Base-by-base conservation (phyloP, 192 early-diverging fungal species). In the Coemansia sp. region DNA sequence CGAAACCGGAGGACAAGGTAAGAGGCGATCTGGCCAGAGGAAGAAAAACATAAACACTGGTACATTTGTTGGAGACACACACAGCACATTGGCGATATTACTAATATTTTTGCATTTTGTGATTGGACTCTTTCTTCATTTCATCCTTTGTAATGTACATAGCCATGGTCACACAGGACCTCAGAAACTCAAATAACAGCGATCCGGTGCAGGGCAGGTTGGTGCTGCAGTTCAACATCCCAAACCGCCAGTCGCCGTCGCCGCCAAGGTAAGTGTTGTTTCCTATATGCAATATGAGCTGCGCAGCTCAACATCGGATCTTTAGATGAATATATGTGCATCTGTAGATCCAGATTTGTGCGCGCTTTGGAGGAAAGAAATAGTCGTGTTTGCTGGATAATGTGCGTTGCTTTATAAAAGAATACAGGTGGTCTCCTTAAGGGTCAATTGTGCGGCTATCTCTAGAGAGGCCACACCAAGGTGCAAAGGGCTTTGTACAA, bases 151-250 rank as follows among this genome's bases (percentile, higher is more conserved):
- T 8, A n/a, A 48, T 10, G 11, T 60, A 5, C 63, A 52, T 73
- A 75, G 79, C 70, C 20, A 83, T 72, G 67, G 68, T 75, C n/a
- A 95, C 92, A 5, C 83, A 89, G 66, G 94, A 96, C 69, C 85
- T 98, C 66, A 93, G 93, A 70, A 91, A 92, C 70, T 90, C 90
- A n/a, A 91, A 87, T 67, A 82, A 77, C 56, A 88, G 86, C 67
- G 94, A 96, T 50, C 82, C 86, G 14, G 91, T 98, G 36, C 90
- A 89, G 49, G 96, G 96, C 51, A 92, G 94, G 48, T 84, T 98
- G 29, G 70, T 71, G 11, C 58, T 84, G 45, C 74, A 82, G 75
- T 71, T 82, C 34, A 70, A 60, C 28, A 62, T 75, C 12, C 49
- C 49, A 11, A 34, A 7, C 63, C 49, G 36, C 38, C 59, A 60